Evolutionary conservation across 2,329 filamentous ascomycete genomes (phyloP).

Genomic region (Clarireedia sp.): DNA sequence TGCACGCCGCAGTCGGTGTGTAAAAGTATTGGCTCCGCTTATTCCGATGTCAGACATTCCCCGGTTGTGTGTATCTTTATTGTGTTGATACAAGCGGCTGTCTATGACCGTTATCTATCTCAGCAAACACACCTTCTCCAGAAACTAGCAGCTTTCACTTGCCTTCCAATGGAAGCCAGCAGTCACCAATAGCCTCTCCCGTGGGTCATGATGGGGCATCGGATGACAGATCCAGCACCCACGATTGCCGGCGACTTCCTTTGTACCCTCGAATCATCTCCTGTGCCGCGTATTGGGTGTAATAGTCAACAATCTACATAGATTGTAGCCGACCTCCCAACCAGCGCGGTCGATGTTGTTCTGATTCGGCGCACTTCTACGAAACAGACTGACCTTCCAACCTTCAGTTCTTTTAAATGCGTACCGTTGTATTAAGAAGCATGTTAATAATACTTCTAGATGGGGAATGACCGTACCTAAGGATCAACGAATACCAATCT

Average conservation of each 20-base stretch:
- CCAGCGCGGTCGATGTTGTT: conserved; percentile 19
- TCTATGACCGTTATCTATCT: not conserved
- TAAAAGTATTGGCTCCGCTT: not conserved
- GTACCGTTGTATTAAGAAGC: too few species aligned
- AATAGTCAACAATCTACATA: conserved; percentile 13
- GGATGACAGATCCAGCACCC: not conserved
- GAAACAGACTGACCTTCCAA: conserved; percentile 8
- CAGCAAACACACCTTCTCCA: not conserved
- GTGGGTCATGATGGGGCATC: too few species aligned
- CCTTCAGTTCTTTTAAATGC: conserved; percentile 19
- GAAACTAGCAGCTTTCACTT: too few species aligned
- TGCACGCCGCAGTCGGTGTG: not conserved
- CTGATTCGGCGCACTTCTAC: conserved; percentile 2
- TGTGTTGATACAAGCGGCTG: not conserved
- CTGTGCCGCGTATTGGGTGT: conserved; percentile 15
- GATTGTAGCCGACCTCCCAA: conserved; percentile 17
- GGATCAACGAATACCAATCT: conserved; percentile 9
- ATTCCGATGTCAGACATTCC: not conserved
- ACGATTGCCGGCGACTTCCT: not conserved
- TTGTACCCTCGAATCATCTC: conserved; percentile 13
- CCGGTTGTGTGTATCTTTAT: not conserved
- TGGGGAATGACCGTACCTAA: conserved; percentile 19
- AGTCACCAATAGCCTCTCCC: not conserved
- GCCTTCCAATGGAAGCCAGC: too few species aligned
- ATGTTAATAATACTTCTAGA: conserved; percentile 4